Percentiles rank a stretch among this genome's conserved stretches.
Conservation (phyloP, 495 filamentous ascomycete genomes). For the Penicillium diatomitis region DNA sequence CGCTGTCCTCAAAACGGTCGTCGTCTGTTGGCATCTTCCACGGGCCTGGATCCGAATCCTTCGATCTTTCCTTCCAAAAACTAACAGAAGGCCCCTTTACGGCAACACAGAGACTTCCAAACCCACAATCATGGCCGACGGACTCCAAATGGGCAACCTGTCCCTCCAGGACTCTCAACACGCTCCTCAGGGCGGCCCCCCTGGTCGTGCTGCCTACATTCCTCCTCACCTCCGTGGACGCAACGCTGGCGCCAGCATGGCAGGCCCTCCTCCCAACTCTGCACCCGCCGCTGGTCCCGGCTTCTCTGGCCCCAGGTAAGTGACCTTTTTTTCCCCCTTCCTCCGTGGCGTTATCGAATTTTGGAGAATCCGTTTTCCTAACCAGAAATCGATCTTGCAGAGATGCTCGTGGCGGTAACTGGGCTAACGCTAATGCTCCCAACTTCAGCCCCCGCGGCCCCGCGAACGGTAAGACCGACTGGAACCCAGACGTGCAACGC, state of each 20-base stretch:
- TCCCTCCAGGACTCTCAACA: slow-evolving; percentile 66
- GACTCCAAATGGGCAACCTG: slow-evolving; percentile 84
- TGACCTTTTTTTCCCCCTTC: not conserved
- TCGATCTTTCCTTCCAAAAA: slow-evolving; percentile 4
- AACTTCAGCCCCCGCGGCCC: slow-evolving; percentile 56
- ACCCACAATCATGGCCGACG: slow-evolving; percentile 75
- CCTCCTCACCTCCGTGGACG: slow-evolving; percentile 80
- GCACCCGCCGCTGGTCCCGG: slow-evolving; percentile 23
- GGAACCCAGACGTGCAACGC: slow-evolving; percentile 27
- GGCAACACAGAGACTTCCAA: slow-evolving; percentile 5
- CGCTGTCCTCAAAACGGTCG: not conserved
- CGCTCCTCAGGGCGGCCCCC: slow-evolving; percentile 39
- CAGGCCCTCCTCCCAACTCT: slow-evolving; percentile 29
- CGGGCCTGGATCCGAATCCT: slow-evolving; percentile 4
- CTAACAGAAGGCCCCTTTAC: slow-evolving; percentile 7
- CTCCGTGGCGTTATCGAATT: not conserved
- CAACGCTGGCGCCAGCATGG: slow-evolving; percentile 32
- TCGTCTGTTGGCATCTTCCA: not conserved
- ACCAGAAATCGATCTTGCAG: slow-evolving; percentile 5
- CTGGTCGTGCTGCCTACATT: slow-evolving; percentile 76
- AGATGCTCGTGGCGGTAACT: slow-evolving; percentile 52
- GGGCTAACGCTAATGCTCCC: slow-evolving; percentile 56
- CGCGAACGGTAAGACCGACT: slow-evolving; percentile 36
- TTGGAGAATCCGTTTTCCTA: not conserved
- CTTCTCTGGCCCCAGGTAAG: slow-evolving; percentile 34